Percentiles rank a stretch among this genome's conserved stretches.
Conservation (phyloP, 2,329 filamentous ascomycete genomes). For the Monilinia vaccinii-corymbosi region DNA sequence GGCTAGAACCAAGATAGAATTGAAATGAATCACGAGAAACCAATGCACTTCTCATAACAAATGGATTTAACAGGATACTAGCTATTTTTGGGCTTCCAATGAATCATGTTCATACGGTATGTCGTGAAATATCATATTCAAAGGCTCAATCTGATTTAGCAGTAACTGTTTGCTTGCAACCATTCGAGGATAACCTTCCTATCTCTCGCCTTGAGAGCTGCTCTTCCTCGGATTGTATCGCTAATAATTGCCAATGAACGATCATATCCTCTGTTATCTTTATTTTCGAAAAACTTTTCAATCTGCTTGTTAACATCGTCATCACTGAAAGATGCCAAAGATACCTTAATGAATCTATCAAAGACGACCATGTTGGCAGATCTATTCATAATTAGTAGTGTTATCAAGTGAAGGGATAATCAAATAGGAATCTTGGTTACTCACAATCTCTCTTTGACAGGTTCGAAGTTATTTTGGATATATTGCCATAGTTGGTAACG, state of each 20-base stretch:
- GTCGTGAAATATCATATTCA: neutral
- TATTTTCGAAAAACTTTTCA: slow-evolving; percentile 71
- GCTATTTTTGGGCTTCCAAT: neutral
- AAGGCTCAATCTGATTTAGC: neutral
- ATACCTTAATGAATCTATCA: slow-evolving; percentile 77
- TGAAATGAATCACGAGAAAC: neutral
- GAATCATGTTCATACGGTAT: neutral
- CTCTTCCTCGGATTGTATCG: slow-evolving; percentile 77
- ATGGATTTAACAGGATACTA: neutral
- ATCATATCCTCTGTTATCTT: slow-evolving; percentile 80
- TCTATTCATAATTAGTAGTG: neutral
- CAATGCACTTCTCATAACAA: neutral
- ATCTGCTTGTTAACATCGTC: slow-evolving; percentile 65
- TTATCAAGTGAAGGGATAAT: neutral
- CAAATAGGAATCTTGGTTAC: neutral
- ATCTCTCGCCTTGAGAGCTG: slow-evolving; percentile 74
- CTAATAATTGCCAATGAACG: slow-evolving; percentile 76
- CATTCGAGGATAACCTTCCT: slow-evolving; percentile 66
- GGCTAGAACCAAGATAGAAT: neutral
- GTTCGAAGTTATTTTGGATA: slow-evolving; percentile 74
- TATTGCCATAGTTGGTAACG: slow-evolving; percentile 77
- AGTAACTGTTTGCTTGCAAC: slow-evolving; percentile 56
- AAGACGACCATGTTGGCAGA: slow-evolving; percentile 76
- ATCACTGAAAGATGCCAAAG: slow-evolving; percentile 71
- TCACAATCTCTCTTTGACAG: slow-evolving; percentile 57